Evolutionary conservation across 2,329 filamentous ascomycete species (phyloP).

Genomic region (Cercospora sp.): DNA sequence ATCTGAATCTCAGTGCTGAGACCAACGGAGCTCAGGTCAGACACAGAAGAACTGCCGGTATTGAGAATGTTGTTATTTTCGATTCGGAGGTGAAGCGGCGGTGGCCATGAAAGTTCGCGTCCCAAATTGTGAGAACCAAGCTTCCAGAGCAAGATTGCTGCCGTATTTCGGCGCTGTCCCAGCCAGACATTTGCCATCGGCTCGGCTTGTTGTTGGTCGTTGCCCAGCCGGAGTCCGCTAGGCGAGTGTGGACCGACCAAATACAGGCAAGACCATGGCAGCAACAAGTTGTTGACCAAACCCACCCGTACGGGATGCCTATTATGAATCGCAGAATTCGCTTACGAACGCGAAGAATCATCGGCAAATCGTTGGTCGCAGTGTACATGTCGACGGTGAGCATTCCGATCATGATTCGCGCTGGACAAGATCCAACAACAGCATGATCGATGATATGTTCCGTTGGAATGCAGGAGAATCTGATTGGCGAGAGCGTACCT

Average conservation of each 20-base stretch:
- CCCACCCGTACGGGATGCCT: constrained; percentile 2
- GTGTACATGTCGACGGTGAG: background rate
- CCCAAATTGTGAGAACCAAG: background rate
- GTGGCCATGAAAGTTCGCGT: background rate
- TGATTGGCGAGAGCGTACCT: constrained; percentile 1
- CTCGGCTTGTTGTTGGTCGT: constrained; percentile 11
- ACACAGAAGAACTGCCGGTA: background rate
- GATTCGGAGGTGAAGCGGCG: background rate
- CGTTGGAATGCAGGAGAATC: background rate
- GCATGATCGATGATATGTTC: background rate
- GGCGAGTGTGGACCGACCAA: constrained; percentile 3
- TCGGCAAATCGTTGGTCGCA: background rate
- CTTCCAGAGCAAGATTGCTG: background rate
- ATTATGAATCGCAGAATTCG: background rate
- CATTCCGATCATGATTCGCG: background rate
- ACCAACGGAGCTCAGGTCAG: background rate
- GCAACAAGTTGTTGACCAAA: constrained; percentile 2
- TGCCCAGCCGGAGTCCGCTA: constrained; percentile 11
- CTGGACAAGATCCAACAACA: background rate
- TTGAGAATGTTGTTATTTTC: constrained; percentile 4
- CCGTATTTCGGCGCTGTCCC: background rate
- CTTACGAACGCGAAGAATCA: background rate
- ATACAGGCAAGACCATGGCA: background rate
- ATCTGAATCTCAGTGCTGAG: background rate
- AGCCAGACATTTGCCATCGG: constrained; percentile 10